Percentiles rank a stretch among this genome's conserved stretches.
Evolutionary conservation across 202 grass and related monocot species (phyloP).

Genomic region (Tripidium arundinaceum): DNA sequence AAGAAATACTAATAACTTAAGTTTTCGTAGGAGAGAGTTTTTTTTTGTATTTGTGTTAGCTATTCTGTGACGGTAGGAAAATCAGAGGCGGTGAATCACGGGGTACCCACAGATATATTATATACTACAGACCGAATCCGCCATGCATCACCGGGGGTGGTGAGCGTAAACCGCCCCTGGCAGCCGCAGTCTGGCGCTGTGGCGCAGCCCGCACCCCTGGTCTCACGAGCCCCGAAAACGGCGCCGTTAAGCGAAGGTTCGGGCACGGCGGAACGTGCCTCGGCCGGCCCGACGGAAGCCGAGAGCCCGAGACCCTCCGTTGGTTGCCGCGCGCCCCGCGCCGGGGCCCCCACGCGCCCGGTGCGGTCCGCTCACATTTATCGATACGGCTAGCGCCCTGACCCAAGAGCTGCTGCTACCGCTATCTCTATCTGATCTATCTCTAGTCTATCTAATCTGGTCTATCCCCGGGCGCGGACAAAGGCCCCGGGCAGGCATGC

Average conservation of each 20-base stretch:
- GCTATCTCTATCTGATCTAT: not conserved
- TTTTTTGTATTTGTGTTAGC: not conserved
- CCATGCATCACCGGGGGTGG: not conserved
- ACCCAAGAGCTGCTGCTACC: not conserved
- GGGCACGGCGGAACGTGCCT: not conserved
- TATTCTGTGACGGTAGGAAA: too few species aligned
- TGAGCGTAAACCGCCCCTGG: not conserved
- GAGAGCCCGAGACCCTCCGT: too few species aligned
- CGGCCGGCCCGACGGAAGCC: not conserved
- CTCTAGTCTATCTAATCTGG: too few species aligned
- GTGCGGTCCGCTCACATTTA: not conserved
- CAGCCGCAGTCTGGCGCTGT: too few species aligned
- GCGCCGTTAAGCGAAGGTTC: not conserved
- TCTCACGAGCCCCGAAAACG: not conserved
- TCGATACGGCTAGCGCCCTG: not conserved
- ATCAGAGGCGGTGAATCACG: not conserved
- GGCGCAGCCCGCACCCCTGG: not conserved
- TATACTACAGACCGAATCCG: not conserved
- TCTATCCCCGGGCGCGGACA: not conserved
- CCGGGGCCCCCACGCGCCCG: too few species aligned
- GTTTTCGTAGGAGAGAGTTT: not conserved
- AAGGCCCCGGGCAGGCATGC: not conserved
- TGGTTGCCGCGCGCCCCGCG: too few species aligned
- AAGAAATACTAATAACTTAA: not conserved
- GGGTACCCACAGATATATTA: not conserved